These are phyloP conservation scores for Agastache rugosa DNA, from an alignment of 257 asterid species.

Conservation along the genomic window DNA sequence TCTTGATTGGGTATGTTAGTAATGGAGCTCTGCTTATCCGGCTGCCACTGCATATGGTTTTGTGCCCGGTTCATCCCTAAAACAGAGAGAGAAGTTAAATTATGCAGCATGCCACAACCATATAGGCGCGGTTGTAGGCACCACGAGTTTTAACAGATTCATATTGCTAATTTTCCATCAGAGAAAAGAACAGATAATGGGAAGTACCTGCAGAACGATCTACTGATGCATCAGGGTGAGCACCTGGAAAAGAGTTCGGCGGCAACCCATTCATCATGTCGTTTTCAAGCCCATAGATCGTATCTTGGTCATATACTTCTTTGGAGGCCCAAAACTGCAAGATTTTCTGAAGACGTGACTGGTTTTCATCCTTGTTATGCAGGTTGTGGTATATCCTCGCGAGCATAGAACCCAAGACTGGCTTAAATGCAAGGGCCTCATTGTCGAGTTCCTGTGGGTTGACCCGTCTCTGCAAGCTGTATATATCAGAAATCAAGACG, in stretches of 20 bases:
- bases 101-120: slow-evolving; percentile 14
- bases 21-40: slow-evolving; percentile 53
- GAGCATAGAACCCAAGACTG: slow-evolving; percentile 93
- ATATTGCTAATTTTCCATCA: slow-evolving; percentile 16
- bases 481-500: slow-evolving; percentile 33
- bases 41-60: slow-evolving; percentile 65
- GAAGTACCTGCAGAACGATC: slow-evolving; percentile 71
- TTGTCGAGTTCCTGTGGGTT: slow-evolving; percentile 85
- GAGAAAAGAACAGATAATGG: slow-evolving; percentile 7
- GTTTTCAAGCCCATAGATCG: slow-evolving; percentile 71
- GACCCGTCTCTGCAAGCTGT: slow-evolving; percentile 89
- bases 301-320: slow-evolving; percentile 92
- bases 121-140: neutral
- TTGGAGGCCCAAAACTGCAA: slow-evolving; percentile 96
- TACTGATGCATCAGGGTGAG: slow-evolving; percentile 53
- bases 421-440: slow-evolving; percentile 93
- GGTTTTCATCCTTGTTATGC: slow-evolving; percentile 92
- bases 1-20: slow-evolving; percentile 60
- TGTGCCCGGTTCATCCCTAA: slow-evolving; percentile 54
- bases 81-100: slow-evolving; percentile 25
- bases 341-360: slow-evolving; percentile 88
- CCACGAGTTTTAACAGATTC: slow-evolving; percentile 6
- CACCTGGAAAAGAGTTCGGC: slow-evolving; percentile 57
- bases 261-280: slow-evolving; percentile 78
- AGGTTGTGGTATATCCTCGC: slow-evolving; percentile 90